These are phyloP conservation scores for Penicillium sp. DNA, from an alignment of 2,329 filamentous ascomycete species.

Conservation along the genomic window DNA sequence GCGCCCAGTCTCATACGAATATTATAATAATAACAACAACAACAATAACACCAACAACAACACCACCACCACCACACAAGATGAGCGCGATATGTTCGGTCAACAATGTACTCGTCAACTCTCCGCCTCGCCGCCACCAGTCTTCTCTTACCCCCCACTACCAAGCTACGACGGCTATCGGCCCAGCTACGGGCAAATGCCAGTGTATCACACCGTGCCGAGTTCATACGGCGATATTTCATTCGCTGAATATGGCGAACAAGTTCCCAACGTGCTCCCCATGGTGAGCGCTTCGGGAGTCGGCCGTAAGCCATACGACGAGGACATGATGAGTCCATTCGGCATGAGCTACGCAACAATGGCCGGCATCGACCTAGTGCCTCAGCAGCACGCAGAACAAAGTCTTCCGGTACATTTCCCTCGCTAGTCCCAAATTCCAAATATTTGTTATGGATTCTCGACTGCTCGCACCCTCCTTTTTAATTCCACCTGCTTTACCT, in stretches of 20 bases:
- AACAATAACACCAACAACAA: too few relatives aligned
- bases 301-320: constrained; percentile 58
- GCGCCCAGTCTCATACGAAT: constrained; percentile 41
- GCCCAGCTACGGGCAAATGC: constrained; percentile 40
- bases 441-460: neutral
- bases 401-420: constrained; percentile 50
- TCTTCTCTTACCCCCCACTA: constrained; percentile 58
- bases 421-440: constrained; percentile 24
- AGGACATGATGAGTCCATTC: constrained; percentile 61
- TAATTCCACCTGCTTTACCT: constrained; percentile 9
- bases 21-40: constrained; percentile 20
- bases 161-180: constrained; percentile 50
- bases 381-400: constrained; percentile 41
- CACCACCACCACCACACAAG: constrained; percentile 30
- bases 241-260: constrained; percentile 44
- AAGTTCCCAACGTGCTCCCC: constrained; percentile 50
- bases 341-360: constrained; percentile 64
- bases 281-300: constrained; percentile 47
- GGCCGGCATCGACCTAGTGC: constrained; percentile 57
- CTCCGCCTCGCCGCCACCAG: constrained; percentile 61
- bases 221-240: constrained; percentile 39
- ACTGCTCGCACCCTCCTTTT: neutral
- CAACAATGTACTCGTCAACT: constrained; percentile 63
- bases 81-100: constrained; percentile 60
- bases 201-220: constrained; percentile 40